phyloP scores from a whole-genome alignment of 2,329 filamentous ascomycete species.

The Alternaria sp. region DNA sequence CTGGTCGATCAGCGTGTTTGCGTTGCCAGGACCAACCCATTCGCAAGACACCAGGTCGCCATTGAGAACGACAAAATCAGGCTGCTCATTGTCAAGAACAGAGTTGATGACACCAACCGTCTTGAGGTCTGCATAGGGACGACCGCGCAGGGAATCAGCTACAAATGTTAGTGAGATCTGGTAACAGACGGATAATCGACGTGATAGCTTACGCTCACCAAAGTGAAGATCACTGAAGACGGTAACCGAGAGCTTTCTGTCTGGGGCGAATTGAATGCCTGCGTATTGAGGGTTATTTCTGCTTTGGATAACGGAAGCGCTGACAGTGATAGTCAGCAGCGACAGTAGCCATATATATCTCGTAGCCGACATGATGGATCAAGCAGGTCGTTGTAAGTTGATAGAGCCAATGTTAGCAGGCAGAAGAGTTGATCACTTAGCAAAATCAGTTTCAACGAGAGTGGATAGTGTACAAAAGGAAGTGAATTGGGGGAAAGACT shows the following conservation, averaged over 20 bases:
- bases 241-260: slow-evolving; percentile 59
- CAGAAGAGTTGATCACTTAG: not conserved
- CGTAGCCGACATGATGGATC: slow-evolving; percentile 22
- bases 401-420: not conserved
- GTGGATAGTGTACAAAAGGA: not conserved
- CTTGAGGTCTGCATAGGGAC: slow-evolving; percentile 62
- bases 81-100: slow-evolving; percentile 65
- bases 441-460: not conserved
- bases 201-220: slow-evolving; percentile 67
- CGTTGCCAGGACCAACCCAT: slow-evolving; percentile 28
- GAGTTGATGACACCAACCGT: slow-evolving; percentile 65
- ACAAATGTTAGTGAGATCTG: slow-evolving; percentile 8
- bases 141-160: slow-evolving; percentile 22
- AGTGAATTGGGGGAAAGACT: not conserved
- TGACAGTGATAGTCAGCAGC: slow-evolving; percentile 16
- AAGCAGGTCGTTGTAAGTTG: not conserved
- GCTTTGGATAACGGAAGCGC: slow-evolving; percentile 10
- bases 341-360: slow-evolving; percentile 24
- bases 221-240: slow-evolving; percentile 77
- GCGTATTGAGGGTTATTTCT: slow-evolving; percentile 26
- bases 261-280: slow-evolving; percentile 35
- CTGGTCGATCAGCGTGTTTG: slow-evolving; percentile 34
- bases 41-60: slow-evolving; percentile 78
- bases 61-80: slow-evolving; percentile 72
- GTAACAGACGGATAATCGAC: not conserved